Evolutionary conservation across 306 rosid species (phyloP).

Genomic region (Quercus aquifolioides): DNA sequence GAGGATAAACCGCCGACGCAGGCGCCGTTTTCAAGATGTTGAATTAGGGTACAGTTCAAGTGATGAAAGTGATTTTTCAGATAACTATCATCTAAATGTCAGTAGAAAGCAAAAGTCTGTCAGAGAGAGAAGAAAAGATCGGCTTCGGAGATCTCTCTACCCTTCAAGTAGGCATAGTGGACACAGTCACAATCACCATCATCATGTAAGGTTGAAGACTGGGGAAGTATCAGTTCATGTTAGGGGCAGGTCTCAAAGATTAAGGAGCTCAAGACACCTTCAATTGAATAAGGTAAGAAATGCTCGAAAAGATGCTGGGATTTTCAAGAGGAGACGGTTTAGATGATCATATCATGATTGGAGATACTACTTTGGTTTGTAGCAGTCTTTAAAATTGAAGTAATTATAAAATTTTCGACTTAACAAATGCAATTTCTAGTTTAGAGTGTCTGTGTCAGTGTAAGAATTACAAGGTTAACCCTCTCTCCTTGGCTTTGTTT

Average conservation of each 20-base stretch:
- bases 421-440: no score
- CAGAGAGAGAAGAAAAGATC: conserved; percentile 16
- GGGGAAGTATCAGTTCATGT: not conserved
- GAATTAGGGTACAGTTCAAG: conserved; percentile 39
- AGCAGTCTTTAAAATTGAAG: no score
- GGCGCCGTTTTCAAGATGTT: conserved; percentile 26
- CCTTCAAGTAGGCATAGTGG: conserved; percentile 1
- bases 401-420: not conserved
- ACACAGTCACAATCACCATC: not conserved
- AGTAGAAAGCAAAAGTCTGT: conserved; percentile 15
- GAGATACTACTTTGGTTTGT: not conserved
- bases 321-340: conserved; percentile 18
- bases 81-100: not conserved
- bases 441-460: no score
- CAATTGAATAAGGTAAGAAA: conserved; percentile 7
- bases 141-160: not conserved
- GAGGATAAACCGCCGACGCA: conserved; percentile 31
- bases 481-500: no score
- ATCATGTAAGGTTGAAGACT: conserved; percentile 12
- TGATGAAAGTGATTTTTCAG: conserved; percentile 13
- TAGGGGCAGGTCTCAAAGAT: conserved; percentile 12
- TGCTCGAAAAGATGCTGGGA: not conserved
- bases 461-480: no score
- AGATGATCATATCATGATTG: not conserved
- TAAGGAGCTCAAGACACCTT: conserved; percentile 11